phyloP scores from a whole-genome alignment of 2,329 filamentous ascomycete genomes.

The Apiospora aurea region DNA sequence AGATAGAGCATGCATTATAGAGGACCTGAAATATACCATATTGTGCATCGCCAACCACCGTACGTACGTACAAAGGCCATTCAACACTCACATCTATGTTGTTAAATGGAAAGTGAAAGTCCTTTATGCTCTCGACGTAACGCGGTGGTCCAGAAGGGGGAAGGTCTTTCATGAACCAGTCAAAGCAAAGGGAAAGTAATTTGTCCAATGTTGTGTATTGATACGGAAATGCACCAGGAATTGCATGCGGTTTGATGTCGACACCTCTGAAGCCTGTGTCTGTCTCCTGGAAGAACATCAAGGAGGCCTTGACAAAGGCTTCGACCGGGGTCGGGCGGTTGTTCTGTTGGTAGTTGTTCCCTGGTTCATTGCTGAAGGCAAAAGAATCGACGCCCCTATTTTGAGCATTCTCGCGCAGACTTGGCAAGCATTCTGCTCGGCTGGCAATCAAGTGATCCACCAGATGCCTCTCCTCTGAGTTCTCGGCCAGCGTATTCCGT shows the following conservation, averaged over 20 bases:
- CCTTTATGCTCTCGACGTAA: slow-evolving; percentile 25
- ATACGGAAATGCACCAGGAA: not conserved
- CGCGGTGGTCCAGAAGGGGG: not conserved
- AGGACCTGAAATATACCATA: too few species aligned
- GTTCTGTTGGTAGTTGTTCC: not conserved
- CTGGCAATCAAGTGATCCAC: not conserved
- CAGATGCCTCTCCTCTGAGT: not conserved
- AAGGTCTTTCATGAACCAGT: not conserved
- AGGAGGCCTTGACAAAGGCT: not conserved
- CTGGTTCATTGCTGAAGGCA: not conserved
- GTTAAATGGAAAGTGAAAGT: slow-evolving; percentile 43
- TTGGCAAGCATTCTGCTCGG: not conserved
- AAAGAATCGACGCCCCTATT: not conserved
- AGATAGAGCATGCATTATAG: too few species aligned
- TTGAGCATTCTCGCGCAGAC: not conserved
- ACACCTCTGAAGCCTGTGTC: not conserved
- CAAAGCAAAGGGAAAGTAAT: not conserved
- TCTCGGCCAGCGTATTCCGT: not conserved
- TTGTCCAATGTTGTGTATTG: not conserved
- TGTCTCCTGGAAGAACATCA: not conserved
- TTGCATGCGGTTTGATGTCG: not conserved
- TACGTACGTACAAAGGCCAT: too few species aligned
- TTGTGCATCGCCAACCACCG: too few species aligned
- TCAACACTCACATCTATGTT: slow-evolving; percentile 45
- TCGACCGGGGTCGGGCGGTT: not conserved